Evolutionary conservation across 2,329 filamentous ascomycete genomes (phyloP).

Genomic region (Epichloe uncinata): DNA sequence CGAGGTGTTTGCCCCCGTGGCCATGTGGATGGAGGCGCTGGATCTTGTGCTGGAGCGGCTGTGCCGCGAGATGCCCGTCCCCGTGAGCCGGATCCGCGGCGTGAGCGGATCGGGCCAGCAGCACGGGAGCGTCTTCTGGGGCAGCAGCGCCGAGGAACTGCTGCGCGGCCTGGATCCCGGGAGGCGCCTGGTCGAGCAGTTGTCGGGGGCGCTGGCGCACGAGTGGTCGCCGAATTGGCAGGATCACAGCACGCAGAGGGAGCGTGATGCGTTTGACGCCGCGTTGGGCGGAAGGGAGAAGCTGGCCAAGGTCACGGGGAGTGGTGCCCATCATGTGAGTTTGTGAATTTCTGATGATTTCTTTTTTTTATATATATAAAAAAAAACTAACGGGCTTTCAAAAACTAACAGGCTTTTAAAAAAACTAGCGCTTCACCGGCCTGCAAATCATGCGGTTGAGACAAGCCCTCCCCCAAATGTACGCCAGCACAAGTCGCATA

Average conservation of each 20-base stretch:
- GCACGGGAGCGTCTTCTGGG: too few species aligned
- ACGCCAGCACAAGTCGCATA: conserved; percentile 68
- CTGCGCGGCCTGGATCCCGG: conserved; percentile 42
- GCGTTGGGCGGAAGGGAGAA: conserved; percentile 51
- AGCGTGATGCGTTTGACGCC: conserved; percentile 80
- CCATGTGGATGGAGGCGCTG: conserved; percentile 87
- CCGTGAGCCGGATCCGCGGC: too few species aligned
- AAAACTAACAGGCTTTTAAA: too few species aligned
- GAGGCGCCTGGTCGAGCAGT: conserved; percentile 56
- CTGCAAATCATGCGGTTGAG: conserved; percentile 87
- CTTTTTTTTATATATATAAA: too few species aligned
- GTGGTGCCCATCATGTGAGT: conserved; percentile 83
- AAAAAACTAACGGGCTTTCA: too few species aligned
- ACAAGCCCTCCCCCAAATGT: conserved; percentile 61
- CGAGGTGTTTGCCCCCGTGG: conserved; percentile 86
- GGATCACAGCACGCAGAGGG: conserved; percentile 82
- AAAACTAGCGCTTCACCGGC: conserved; percentile 90
- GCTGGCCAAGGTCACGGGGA: conserved; percentile 67
- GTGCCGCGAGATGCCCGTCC: too few species aligned
- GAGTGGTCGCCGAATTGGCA: conserved; percentile 95
- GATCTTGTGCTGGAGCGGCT: conserved; percentile 72
- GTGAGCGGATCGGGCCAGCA: too few species aligned
- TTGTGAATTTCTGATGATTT: too few species aligned
- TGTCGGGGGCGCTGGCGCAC: conserved; percentile 63
- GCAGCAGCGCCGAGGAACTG: too few species aligned